These are phyloP conservation scores for Mycena floridula DNA, from an alignment of 768 basidiomycete genomes.

Conservation along the genomic window DNA sequence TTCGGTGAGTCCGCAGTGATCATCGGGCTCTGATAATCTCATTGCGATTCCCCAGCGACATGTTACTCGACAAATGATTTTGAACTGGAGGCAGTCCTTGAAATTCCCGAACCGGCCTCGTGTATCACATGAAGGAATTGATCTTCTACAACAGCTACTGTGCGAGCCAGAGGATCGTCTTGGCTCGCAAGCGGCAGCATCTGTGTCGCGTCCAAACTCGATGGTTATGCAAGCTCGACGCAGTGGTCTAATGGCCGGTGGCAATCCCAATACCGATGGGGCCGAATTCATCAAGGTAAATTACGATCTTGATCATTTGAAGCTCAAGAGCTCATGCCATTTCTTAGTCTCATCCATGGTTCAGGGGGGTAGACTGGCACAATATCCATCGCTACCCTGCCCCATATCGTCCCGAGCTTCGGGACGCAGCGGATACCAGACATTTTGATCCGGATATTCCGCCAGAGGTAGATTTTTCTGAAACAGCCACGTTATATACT, in stretches of 20 bases:
- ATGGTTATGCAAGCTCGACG: slow-evolving; percentile 68
- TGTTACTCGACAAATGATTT: slow-evolving; percentile 93
- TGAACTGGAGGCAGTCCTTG: slow-evolving; percentile 89
- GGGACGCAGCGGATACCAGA: slow-evolving; percentile 77
- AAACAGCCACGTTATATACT: slow-evolving; percentile 18
- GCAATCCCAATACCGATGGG: slow-evolving; percentile 71
- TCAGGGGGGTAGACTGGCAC: slow-evolving; percentile 85
- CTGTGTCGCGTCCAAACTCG: slow-evolving; percentile 70
- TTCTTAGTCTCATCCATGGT: slow-evolving; percentile 78
- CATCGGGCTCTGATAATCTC: slow-evolving; percentile 9
- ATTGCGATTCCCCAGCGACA: slow-evolving; percentile 54
- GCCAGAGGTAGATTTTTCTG: slow-evolving; percentile 61
- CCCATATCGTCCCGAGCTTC: slow-evolving; percentile 86
- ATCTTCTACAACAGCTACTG: slow-evolving; percentile 82
- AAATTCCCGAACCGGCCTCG: slow-evolving; percentile 80
- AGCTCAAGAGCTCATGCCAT: slow-evolving; percentile 4
- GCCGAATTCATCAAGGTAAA: slow-evolving; percentile 82
- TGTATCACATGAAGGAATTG: slow-evolving; percentile 82
- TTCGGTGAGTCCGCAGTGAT: slow-evolving; percentile 49
- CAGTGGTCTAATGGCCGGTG: slow-evolving; percentile 58
- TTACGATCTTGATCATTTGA: slow-evolving; percentile 5
- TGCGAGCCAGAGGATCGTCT: slow-evolving; percentile 96
- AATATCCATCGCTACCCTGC: slow-evolving; percentile 80
- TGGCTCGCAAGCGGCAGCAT: slow-evolving; percentile 65
- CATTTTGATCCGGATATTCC: slow-evolving; percentile 97